Conservation (phyloP, 306 rosid species). For the Trifolium pratense region DNA sequence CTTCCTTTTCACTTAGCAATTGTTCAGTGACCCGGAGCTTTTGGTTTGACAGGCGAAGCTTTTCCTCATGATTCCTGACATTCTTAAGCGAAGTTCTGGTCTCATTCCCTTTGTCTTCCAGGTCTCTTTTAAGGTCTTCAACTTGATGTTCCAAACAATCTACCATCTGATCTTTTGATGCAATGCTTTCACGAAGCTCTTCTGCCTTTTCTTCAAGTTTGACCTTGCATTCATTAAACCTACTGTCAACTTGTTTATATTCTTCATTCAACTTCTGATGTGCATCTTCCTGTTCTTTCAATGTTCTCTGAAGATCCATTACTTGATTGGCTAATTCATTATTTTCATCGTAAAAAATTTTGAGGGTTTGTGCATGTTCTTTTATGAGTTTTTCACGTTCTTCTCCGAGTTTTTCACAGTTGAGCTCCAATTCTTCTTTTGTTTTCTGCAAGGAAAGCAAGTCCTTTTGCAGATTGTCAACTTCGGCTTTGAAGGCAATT, state of each 20-base stretch:
- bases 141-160: slow-evolving; percentile 61
- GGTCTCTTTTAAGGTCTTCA: slow-evolving; percentile 72
- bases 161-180: slow-evolving; percentile 61
- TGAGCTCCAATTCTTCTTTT: slow-evolving; percentile 62
- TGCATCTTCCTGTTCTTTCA: slow-evolving; percentile 62
- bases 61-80: slow-evolving; percentile 68
- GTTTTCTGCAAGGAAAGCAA: slow-evolving; percentile 57
- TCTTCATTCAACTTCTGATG: slow-evolving; percentile 60
- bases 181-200: slow-evolving; percentile 47
- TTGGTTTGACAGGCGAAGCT: slow-evolving; percentile 93
- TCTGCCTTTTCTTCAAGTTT: slow-evolving; percentile 57
- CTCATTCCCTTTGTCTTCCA: slow-evolving; percentile 72
- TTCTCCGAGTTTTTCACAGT: slow-evolving; percentile 51
- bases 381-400: slow-evolving; percentile 41
- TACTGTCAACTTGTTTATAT: slow-evolving; percentile 54
- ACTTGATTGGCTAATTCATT: slow-evolving; percentile 52
- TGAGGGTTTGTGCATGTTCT: slow-evolving; percentile 39
- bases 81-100: slow-evolving; percentile 56
- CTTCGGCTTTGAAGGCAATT: slow-evolving; percentile 52
- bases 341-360: slow-evolving; percentile 47
- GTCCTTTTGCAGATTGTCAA: slow-evolving; percentile 59
- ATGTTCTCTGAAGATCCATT: slow-evolving; percentile 48
- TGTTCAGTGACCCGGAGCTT: slow-evolving; percentile 94
- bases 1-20: slow-evolving; percentile 77
- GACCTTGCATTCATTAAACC: slow-evolving; percentile 55